phyloP scores from a whole-genome alignment of 306 rosid genomes.

The Trichosanthes truncata region DNA sequence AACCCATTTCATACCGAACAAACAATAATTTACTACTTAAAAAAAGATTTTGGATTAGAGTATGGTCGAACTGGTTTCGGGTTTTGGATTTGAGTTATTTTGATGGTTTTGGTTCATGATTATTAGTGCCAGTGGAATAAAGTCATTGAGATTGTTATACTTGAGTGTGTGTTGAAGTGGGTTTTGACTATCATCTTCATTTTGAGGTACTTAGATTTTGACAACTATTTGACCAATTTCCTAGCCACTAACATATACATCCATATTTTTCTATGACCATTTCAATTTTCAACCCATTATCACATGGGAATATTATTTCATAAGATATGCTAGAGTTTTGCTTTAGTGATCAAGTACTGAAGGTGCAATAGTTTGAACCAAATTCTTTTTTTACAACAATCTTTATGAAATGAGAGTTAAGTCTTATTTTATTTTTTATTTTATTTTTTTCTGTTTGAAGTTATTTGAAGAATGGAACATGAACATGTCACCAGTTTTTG shows the following conservation, averaged over 20 bases:
- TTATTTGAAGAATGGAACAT: background rate
- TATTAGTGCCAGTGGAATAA: too few species aligned
- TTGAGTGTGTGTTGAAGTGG: background rate
- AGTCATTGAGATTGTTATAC: background rate
- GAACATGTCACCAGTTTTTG: background rate
- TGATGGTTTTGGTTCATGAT: too few species aligned
- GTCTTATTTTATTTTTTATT: background rate
- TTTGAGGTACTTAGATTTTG: background rate
- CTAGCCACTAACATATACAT: background rate
- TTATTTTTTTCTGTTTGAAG: background rate
- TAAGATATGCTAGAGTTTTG: background rate
- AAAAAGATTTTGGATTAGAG: background rate
- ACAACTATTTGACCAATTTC: background rate
- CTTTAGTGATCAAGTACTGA: background rate
- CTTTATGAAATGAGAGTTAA: background rate
- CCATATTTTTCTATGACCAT: background rate
- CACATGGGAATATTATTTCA: conserved; percentile 29
- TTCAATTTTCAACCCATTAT: conserved; percentile 3
- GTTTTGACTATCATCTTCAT: background rate
- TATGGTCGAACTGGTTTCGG: too few species aligned
- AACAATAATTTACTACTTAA: background rate
- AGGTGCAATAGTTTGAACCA: background rate
- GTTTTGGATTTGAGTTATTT: background rate
- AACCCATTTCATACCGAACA: background rate
- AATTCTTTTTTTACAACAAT: background rate